Conservation (phyloP, 192 early-diverging fungal species). For the Phycomyces blakesleeanus region DNA sequence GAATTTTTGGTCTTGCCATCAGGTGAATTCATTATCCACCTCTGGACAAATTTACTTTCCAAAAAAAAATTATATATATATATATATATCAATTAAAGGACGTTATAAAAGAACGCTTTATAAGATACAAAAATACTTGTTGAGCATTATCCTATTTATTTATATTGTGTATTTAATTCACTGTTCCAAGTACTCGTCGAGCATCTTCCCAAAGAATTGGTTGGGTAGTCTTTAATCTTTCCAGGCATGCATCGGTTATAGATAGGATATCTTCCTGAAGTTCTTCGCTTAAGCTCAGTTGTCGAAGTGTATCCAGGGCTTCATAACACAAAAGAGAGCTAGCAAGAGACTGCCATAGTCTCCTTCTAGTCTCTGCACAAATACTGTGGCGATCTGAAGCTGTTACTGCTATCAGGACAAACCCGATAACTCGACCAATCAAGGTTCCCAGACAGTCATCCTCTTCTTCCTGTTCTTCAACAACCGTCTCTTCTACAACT, state of each 20-base stretch:
- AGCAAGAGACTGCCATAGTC: not conserved
- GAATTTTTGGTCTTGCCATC: too few relatives aligned
- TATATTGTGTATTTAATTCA: too few relatives aligned
- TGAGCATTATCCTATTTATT: too few relatives aligned
- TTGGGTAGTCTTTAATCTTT: not conserved
- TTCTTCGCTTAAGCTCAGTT: conserved; percentile 1
- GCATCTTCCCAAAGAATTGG: not conserved
- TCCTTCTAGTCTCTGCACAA: not conserved
- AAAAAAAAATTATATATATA: too few relatives aligned
- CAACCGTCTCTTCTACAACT: not conserved
- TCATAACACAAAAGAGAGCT: conserved; percentile 7
- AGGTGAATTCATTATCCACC: too few relatives aligned
- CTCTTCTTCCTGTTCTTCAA: not conserved
- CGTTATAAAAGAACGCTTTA: too few relatives aligned
- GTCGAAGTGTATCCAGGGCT: not conserved
- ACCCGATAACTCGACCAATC: conserved; percentile 2
- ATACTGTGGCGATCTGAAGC: not conserved
- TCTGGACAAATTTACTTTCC: too few relatives aligned
- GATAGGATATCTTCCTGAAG: conserved; percentile 11
- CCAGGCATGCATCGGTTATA: conserved; percentile 5
- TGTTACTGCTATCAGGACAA: not conserved
- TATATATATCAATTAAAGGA: too few relatives aligned
- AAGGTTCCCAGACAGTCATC: not conserved
- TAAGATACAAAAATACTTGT: too few relatives aligned
- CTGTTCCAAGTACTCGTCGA: not conserved